Evolutionary conservation across 1,284 basidiomycete species (phyloP), one percentile per base, ranked within the genome.

Genomic region (Xerocomus amazonicus): DNA sequence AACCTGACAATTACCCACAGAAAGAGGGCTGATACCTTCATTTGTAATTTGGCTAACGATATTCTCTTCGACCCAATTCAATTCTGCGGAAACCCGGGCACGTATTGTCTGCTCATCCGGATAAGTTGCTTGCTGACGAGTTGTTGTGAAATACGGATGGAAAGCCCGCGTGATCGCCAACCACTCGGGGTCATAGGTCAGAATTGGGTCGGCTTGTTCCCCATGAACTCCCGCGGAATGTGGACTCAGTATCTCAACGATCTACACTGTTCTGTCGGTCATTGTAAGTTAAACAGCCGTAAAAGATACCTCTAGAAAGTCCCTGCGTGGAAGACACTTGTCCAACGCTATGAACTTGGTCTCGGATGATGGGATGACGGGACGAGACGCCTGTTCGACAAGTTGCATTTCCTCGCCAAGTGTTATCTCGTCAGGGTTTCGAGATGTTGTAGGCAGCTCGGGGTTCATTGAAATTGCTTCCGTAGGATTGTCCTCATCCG

Each of bases 341-440:
- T 97, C 93, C 4, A 99, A 73, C 1, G 96, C 94, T 10, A 99
- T 71, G 69, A 99, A 99, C 45, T 77, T 80, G 0, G 96, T 98
- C 54, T 63, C 53, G 27, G 57, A 59, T 17, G 53, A 51, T 29
- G 59, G 60, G 8, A 66, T 63, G 3, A 70, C 59, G 9, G 64
- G 62, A 2, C 63, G 62, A 4, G 72, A 71, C 3, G 63, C 64
- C 5, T 62, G 60, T n/a, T 65, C 71, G 12, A 75, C 73, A 6
- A 70, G 60, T 5, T 73, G 72, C 53, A 81, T 81, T 52, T 85
- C 83, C 37, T 85, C 80, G 14, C 79, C 81, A 9, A 89, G 69
- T 3, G 61, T 60, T 47, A 90, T 88, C 70, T 90, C 87, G 54
- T 92, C 86, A 7, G 86, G 82, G 59, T 91, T 89, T 12, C 50